Evolutionary conservation across 2,329 filamentous ascomycete genomes (phyloP).

Genomic region (Fusarium miscanthi): DNA sequence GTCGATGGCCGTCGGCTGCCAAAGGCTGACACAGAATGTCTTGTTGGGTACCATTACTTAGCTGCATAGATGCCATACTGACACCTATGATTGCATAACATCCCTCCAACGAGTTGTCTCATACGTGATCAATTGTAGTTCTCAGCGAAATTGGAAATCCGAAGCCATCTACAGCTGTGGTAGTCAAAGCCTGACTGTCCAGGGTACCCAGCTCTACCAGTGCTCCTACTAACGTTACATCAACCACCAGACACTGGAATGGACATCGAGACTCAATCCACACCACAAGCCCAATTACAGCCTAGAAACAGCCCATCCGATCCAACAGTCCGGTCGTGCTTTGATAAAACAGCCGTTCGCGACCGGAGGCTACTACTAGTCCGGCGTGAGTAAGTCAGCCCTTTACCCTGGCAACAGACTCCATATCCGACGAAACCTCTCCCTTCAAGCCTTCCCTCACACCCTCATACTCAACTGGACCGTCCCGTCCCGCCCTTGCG

Average conservation of each 20-base stretch:
- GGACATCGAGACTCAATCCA: constrained; percentile 9
- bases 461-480: constrained; percentile 10
- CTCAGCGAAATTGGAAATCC: background rate
- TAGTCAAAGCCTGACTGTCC: background rate
- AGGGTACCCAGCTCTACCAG: background rate
- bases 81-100: background rate
- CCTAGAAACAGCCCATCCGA: constrained; percentile 3
- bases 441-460: background rate
- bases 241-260: constrained; percentile 20
- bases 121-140: background rate
- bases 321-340: background rate
- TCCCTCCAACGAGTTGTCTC: background rate
- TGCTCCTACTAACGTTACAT: background rate
- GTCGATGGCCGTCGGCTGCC: background rate
- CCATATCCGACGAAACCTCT: background rate
- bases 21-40: background rate
- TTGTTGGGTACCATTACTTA: background rate
- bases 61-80: background rate
- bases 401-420: background rate
- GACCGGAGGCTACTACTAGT: background rate
- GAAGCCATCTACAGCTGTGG: background rate
- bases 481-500: constrained; percentile 34
- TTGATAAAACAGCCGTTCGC: background rate
- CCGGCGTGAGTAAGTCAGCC: background rate
- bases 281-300: background rate